A percentile compares a stretch with the other conserved stretches of the same genome.
These are phyloP conservation scores for Penicillium waksmanii DNA, from an alignment of 495 filamentous ascomycete species.

Conservation along the genomic window DNA sequence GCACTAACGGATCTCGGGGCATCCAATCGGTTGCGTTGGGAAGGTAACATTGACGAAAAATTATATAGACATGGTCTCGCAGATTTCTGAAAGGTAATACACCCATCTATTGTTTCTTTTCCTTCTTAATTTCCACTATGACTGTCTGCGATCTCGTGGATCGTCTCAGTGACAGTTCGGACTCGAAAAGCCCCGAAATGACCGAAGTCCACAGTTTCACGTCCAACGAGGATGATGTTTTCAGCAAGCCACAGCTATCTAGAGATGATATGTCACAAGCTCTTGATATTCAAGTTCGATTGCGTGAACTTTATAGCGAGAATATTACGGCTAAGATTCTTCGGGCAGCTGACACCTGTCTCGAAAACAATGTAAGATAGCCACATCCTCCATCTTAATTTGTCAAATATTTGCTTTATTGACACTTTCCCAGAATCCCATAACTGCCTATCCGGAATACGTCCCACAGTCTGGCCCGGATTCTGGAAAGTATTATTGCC, in stretches of 20 bases:
- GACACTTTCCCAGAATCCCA: slow-evolving; percentile 17
- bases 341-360: slow-evolving; percentile 21
- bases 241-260: neutral
- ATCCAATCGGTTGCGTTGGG: neutral
- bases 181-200: slow-evolving; percentile 3
- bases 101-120: neutral
- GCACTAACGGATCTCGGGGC: neutral
- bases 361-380: slow-evolving; percentile 7
- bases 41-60: neutral
- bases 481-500: slow-evolving; percentile 29
- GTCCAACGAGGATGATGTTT: neutral
- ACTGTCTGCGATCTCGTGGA: neutral
- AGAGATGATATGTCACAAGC: neutral
- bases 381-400: slow-evolving; percentile 1
- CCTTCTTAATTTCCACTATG: neutral
- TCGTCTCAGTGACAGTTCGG: neutral
- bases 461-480: slow-evolving; percentile 29
- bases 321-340: slow-evolving; percentile 35
- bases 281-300: neutral
- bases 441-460: slow-evolving; percentile 34
- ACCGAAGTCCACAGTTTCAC: neutral
- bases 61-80: neutral
- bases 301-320: slow-evolving; percentile 30
- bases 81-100: neutral
- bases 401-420: neutral